Conservation (phyloP, 768 basidiomycete genomes). For the Hericium coralloides region DNA sequence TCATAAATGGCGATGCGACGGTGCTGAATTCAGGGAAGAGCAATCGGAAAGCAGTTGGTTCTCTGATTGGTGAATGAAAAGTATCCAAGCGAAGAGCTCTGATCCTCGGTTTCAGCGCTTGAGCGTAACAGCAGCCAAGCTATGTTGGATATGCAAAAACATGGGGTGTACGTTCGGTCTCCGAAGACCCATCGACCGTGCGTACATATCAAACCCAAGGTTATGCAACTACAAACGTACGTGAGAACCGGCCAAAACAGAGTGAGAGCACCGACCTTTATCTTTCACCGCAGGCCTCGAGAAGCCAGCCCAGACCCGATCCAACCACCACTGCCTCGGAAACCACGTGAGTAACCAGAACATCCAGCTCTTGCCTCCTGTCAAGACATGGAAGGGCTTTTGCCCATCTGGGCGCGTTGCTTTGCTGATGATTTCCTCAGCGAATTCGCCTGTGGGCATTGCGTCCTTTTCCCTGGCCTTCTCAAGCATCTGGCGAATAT, state of each 20-base stretch:
- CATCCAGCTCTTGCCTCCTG: constrained; percentile 34
- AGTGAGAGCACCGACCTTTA: not conserved
- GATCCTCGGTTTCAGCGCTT: too few species aligned
- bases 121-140: too few species aligned
- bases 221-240: too few species aligned
- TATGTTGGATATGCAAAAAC: too few species aligned
- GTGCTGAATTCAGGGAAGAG: too few species aligned
- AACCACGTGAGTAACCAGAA: constrained; percentile 47
- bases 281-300: not conserved
- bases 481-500: constrained; percentile 45
- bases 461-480: constrained; percentile 40
- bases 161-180: too few species aligned
- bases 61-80: too few species aligned
- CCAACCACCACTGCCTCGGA: constrained; percentile 36
- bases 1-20: too few species aligned
- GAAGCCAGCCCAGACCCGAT: constrained; percentile 28
- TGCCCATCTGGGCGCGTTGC: constrained; percentile 27
- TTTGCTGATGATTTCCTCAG: constrained; percentile 39
- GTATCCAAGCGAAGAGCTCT: too few species aligned
- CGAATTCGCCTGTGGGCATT: constrained; percentile 47
- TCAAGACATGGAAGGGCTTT: constrained; percentile 43
- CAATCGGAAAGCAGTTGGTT: too few species aligned
- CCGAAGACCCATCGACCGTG: too few species aligned
- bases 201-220: too few species aligned
- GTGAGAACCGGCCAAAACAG: not conserved